These are phyloP conservation scores for Ceratorhiza oryzae-sativae DNA, from an alignment of 1,284 basidiomycete genomes.

Conservation along the genomic window DNA sequence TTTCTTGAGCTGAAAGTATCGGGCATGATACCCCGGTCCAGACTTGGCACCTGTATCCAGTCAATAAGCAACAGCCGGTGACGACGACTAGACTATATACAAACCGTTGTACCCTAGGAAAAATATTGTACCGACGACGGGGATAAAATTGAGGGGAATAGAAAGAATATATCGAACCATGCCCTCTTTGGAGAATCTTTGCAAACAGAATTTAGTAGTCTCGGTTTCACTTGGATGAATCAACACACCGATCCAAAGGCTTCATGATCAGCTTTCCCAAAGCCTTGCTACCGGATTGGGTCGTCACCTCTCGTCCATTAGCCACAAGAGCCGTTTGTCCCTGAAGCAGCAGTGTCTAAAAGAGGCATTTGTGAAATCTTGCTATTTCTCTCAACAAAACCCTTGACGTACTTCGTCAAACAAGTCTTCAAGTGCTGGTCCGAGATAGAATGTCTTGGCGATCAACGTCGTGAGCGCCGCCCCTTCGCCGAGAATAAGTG, in stretches of 20 bases:
- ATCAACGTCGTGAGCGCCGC: constrained; percentile 58
- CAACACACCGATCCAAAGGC: constrained; percentile 50
- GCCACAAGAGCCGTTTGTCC: constrained; percentile 54
- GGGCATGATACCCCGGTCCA: constrained; percentile 67
- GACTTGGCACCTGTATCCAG: constrained; percentile 52
- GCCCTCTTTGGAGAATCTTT: constrained; percentile 47
- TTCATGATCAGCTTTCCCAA: constrained; percentile 53
- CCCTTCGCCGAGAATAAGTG: constrained; percentile 55
- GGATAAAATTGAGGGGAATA: constrained; percentile 70
- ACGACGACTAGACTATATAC: not conserved
- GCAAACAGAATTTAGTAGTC: constrained; percentile 25
- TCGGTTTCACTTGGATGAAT: not conserved
- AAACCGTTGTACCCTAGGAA: constrained; percentile 54
- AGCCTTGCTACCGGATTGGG: constrained; percentile 47
- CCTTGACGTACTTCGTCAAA: constrained; percentile 53
- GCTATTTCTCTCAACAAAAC: not conserved
- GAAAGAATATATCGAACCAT: constrained; percentile 58
- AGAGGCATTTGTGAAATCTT: not conserved
- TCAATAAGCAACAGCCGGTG: not conserved
- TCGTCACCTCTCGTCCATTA: constrained; percentile 50
- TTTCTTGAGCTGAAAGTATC: constrained; percentile 75
- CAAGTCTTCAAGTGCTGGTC: constrained; percentile 57
- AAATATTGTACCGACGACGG: constrained; percentile 68
- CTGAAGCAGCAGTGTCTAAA: constrained; percentile 52
- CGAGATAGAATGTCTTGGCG: constrained; percentile 58